Base-by-base conservation (phyloP, 2,329 filamentous ascomycete genomes). In the Madurella mycetomatis region DNA sequence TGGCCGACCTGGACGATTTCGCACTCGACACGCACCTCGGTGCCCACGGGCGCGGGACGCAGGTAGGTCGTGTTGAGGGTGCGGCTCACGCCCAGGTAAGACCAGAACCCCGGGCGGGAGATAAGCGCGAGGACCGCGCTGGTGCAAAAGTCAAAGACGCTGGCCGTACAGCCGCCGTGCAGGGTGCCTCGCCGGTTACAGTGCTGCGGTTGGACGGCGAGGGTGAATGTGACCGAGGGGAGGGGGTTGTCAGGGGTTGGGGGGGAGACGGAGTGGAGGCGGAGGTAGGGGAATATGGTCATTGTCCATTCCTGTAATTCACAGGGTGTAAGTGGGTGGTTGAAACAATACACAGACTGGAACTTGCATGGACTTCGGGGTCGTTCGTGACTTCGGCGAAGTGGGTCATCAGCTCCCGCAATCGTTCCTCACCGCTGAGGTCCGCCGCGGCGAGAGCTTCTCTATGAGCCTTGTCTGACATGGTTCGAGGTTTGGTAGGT, bases 1-100 rank as follows among this genome's bases (percentile, higher is more conserved):
- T 73, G 76, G 1, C 85, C 85, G 16, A 77, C 69, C 57, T 83
- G 78, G 5, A 86, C 69, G 15, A 85, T 68, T 62, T 84, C 80
- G 60, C 78, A 79, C 59, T 81, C 75, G 42, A 88, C 65, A 17
- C 80, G 62, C 9, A 83, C 70, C 60, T 75, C 72, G 1, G 69
- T 71, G 9, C 80, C 83, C 12, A 67, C 64, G 1, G 80, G 79
- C 2, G 80, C 76, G 1, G 86, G 86, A 1, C 84, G 76, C 56
- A 90, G 69, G 67, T 87, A 90, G 0, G 83, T 87, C 41, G 86
- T 77, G 62, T 79, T 83, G 51, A 90, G 73, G 25, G 81, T 84
- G 54, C 86, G 78, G 64, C 76, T 83, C 25, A 90, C 85, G 39
- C 86, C 86, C 19, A 84, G 75, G 40, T 71, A 72, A 53, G 76